A percentile compares a stretch with the other conserved stretches of the same genome.
These are phyloP conservation scores for Colletotrichum costaricense DNA, from an alignment of 2,329 filamentous ascomycete genomes.

Conservation along the genomic window DNA sequence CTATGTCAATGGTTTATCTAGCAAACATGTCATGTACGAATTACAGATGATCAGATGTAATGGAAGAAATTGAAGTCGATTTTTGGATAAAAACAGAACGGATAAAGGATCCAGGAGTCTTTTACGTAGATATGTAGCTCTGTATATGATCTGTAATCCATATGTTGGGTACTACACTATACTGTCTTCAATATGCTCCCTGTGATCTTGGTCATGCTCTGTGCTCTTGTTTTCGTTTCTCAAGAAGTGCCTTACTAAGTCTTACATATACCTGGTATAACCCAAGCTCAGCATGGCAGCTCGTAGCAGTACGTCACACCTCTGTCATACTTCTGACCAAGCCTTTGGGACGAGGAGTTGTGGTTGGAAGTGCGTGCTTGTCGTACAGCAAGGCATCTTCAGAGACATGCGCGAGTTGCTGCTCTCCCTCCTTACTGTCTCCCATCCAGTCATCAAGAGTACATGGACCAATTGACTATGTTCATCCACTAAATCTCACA, in stretches of 20 bases:
- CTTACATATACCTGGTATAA: too few species aligned
- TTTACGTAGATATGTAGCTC: constrained; percentile 55
- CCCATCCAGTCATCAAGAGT: too few species aligned
- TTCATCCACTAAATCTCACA: too few species aligned
- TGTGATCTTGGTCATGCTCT: background rate
- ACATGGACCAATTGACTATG: too few species aligned
- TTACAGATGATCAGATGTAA: constrained; percentile 34
- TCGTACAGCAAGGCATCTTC: too few species aligned
- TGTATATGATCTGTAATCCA: constrained; percentile 53
- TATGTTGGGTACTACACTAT: background rate
- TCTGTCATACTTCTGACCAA: background rate
- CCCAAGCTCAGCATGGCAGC: too few species aligned
- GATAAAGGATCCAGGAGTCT: constrained; percentile 36
- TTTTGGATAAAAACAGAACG: constrained; percentile 27
- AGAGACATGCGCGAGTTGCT: too few species aligned
- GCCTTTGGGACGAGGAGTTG: too few species aligned
- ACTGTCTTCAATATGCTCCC: background rate
- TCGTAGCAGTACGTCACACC: too few species aligned
- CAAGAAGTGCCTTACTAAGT: too few species aligned
- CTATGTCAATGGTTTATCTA: constrained; percentile 38
- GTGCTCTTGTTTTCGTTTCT: background rate
- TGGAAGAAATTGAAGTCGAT: constrained; percentile 41
- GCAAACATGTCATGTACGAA: constrained; percentile 34
- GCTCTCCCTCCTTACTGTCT: too few species aligned
- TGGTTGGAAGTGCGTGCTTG: too few species aligned